These are phyloP conservation scores for Amanita muscaria DNA, from an alignment of 768 basidiomycete species.

Conservation along the genomic window DNA sequence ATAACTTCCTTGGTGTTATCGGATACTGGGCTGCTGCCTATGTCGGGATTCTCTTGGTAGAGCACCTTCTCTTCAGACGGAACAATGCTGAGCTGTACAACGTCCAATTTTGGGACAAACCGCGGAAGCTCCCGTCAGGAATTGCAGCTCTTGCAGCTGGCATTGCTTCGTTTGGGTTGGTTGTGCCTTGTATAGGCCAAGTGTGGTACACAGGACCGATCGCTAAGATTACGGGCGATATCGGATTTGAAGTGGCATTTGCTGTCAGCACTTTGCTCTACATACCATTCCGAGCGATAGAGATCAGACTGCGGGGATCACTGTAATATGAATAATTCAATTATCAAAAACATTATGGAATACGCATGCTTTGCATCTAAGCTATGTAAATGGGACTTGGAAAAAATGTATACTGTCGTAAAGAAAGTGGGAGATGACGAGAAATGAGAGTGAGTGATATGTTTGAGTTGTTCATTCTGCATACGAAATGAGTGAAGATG, in stretches of 20 bases:
- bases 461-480: too few species aligned
- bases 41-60: constrained; percentile 51
- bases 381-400: too few species aligned
- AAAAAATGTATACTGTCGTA: too few species aligned
- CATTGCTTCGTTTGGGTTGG: constrained; percentile 43
- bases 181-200: constrained; percentile 66
- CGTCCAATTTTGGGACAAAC: constrained; percentile 45
- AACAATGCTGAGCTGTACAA: constrained; percentile 47
- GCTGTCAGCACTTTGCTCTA: constrained; percentile 45
- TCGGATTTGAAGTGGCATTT: constrained; percentile 76
- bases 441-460: too few species aligned
- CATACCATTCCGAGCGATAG: constrained; percentile 43
- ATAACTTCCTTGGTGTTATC: constrained; percentile 68
- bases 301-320: constrained; percentile 25
- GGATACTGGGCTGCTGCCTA: constrained; percentile 64
- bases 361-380: not conserved
- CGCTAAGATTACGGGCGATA: constrained; percentile 59
- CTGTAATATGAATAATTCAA: constrained; percentile 8
- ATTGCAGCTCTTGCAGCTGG: constrained; percentile 53
- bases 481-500: too few species aligned
- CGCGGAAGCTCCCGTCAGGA: constrained; percentile 53
- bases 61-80: constrained; percentile 61
- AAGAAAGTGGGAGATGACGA: too few species aligned
- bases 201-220: constrained; percentile 75
- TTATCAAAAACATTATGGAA: not conserved